phyloP scores from a whole-genome alignment of 2,329 filamentous ascomycete genomes.

The Colletotrichum orchidophilum region DNA sequence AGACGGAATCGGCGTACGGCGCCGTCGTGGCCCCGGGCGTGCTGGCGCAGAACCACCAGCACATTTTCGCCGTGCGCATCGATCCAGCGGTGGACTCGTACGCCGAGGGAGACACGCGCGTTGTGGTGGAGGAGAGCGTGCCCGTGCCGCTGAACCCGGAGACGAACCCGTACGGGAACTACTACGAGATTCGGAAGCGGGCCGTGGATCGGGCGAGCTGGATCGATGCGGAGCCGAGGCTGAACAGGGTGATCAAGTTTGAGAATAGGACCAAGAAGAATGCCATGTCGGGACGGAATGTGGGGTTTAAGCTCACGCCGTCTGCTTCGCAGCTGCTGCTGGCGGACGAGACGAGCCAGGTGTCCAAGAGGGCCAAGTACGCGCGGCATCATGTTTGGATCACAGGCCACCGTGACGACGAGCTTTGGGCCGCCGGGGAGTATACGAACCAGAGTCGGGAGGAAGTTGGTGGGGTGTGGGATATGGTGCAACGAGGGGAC shows the following conservation, averaged over 20 bases:
- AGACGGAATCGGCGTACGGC: conserved; percentile 62
- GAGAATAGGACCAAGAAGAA: conserved; percentile 58
- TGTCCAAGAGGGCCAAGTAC: conserved; percentile 54
- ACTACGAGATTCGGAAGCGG: conserved; percentile 63
- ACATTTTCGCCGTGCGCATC: conserved; percentile 72
- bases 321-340: conserved; percentile 57
- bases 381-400: conserved; percentile 59
- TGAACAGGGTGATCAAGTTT: conserved; percentile 61
- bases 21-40: conserved; percentile 72
- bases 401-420: conserved; percentile 58
- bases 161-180: conserved; percentile 70
- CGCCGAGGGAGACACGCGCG: conserved; percentile 57
- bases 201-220: conserved; percentile 55
- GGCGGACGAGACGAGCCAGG: conserved; percentile 54
- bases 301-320: conserved; percentile 60
- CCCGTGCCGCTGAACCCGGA: conserved; percentile 52
- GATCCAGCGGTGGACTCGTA: conserved; percentile 69
- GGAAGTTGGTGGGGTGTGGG: conserved; percentile 54
- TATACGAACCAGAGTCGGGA: conserved; percentile 59
- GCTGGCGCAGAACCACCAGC: conserved; percentile 75
- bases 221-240: conserved; percentile 61
- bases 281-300: conserved; percentile 55
- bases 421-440: conserved; percentile 61
- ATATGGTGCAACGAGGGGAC: conserved; percentile 57
- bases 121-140: conserved; percentile 53